Conservation (phyloP, 495 filamentous ascomycete genomes). For the Paragyromitra xinjiangensis region DNA sequence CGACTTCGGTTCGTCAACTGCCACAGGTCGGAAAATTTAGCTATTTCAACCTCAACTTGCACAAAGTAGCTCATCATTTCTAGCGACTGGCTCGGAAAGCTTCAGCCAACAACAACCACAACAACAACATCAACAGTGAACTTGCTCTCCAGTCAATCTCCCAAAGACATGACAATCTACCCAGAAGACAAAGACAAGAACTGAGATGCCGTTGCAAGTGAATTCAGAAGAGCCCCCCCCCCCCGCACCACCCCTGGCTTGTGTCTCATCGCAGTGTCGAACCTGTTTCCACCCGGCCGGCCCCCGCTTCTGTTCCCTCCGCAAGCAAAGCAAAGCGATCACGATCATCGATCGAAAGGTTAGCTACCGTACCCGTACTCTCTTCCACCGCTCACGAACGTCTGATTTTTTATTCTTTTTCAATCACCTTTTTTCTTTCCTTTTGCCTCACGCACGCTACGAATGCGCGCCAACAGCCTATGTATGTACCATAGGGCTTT, state of each 20-base stretch:
- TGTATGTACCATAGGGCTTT: conserved; percentile 25
- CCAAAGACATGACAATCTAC: not conserved
- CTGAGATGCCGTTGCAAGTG: conserved; percentile 23
- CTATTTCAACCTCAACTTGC: conserved; percentile 19
- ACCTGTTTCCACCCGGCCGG: conserved; percentile 49
- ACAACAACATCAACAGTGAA: not conserved
- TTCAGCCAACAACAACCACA: not conserved
- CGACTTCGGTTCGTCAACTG: conserved; percentile 15
- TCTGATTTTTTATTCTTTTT: not conserved
- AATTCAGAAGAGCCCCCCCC: conserved; percentile 29
- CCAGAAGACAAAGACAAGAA: not conserved
- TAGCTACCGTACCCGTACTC: conserved; percentile 42
- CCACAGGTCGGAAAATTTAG: conserved; percentile 6
- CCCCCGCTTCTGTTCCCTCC: conserved; percentile 44
- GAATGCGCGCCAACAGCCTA: conserved; percentile 18
- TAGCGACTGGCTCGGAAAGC: conserved; percentile 14
- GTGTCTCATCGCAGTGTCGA: conserved; percentile 51
- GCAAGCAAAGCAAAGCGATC: conserved; percentile 41
- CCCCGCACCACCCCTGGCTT: conserved; percentile 25
- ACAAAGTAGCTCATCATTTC: not conserved
- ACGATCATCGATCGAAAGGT: conserved; percentile 53
- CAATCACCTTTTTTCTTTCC: not conserved
- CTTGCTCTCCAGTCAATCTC: not conserved
- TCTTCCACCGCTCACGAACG: conserved; percentile 1
- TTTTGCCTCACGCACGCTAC: not conserved